A percentile compares a stretch with the other conserved stretches of the same genome.
Evolutionary conservation across 441 rosid genomes (phyloP).

Genomic region (Euphorbia celastroides): DNA sequence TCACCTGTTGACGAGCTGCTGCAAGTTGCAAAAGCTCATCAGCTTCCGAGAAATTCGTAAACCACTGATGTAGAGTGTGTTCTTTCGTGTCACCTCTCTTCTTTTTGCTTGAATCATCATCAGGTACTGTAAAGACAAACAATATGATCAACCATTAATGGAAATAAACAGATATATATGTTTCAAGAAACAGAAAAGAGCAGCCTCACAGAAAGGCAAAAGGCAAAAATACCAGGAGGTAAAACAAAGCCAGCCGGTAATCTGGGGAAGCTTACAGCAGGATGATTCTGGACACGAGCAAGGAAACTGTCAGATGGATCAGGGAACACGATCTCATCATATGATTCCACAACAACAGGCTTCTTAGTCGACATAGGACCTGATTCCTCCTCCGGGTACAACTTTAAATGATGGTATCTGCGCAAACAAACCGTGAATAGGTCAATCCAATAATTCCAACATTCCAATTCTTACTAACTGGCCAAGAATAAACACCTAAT

Average conservation of each 20-base stretch:
- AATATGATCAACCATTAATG: not conserved
- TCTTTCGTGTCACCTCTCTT: constrained; percentile 65
- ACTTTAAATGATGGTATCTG: constrained; percentile 68
- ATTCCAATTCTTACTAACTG: not conserved
- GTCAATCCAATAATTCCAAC: not conserved
- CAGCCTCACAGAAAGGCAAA: not conserved
- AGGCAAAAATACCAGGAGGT: constrained; percentile 15
- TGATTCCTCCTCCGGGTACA: constrained; percentile 64
- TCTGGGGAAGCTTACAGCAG: constrained; percentile 54
- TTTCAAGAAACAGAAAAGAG: constrained; percentile 14
- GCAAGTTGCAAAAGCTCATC: constrained; percentile 71
- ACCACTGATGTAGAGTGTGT: constrained; percentile 72
- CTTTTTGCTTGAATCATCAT: constrained; percentile 35
- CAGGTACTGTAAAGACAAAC: constrained; percentile 31
- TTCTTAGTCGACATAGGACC: constrained; percentile 60
- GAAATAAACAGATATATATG: constrained; percentile 12
- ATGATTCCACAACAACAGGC: constrained; percentile 79
- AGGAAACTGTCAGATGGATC: constrained; percentile 66
- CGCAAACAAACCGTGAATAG: constrained; percentile 9
- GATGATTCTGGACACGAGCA: constrained; percentile 64
- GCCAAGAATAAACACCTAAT: not conserved
- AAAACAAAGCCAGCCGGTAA: constrained; percentile 47
- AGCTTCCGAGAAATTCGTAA: constrained; percentile 72
- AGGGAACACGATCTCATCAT: constrained; percentile 76
- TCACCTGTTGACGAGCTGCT: constrained; percentile 82